Conservation (phyloP, 192 early-diverging fungal genomes). For the Chytriomyces confervae region DNA sequence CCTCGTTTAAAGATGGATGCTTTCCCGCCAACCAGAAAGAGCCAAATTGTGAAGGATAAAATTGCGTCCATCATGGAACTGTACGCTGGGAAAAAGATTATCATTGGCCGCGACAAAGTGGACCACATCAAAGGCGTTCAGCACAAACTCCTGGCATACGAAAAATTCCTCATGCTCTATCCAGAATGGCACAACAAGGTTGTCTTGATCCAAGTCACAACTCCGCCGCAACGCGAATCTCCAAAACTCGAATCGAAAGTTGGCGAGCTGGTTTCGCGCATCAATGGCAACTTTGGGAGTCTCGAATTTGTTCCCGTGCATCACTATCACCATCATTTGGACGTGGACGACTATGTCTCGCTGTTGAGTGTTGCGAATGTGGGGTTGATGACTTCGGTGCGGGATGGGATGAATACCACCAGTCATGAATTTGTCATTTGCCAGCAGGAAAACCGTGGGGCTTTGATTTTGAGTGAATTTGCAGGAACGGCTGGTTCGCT, state of each 20-base stretch:
- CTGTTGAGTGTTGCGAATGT: conserved; percentile 92
- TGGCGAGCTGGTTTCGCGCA: conserved; percentile 89
- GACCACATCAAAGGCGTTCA: conserved; percentile 93
- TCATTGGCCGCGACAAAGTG: conserved; percentile 95
- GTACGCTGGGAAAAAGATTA: conserved; percentile 88
- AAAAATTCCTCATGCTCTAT: conserved; percentile 85
- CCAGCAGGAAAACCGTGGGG: conserved; percentile 78
- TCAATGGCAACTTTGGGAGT: conserved; percentile 94
- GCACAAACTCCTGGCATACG: conserved; percentile 95
- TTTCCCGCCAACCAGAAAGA: conserved; percentile 51
- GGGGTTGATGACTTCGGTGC: conserved; percentile 86
- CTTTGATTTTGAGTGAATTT: conserved; percentile 94
- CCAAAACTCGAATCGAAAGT: conserved; percentile 76
- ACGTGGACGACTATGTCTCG: conserved; percentile 95
- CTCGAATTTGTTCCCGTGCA: conserved; percentile 94
- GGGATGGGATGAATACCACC: conserved; percentile 98
- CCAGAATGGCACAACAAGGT: conserved; percentile 93
- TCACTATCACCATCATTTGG: conserved; percentile 90
- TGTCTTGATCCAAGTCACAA: conserved; percentile 95
- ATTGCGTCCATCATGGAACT: conserved; percentile 79
- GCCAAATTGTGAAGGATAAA: conserved; percentile 74
- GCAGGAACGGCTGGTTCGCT: conserved; percentile 93
- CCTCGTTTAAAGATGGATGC: neutral
- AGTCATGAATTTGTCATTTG: conserved; percentile 93
- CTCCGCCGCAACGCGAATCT: conserved; percentile 72